A percentile compares a stretch with the other conserved stretches of the same genome.
Conservation (phyloP, 169 alveolate species). For the Eimeria praecox region DNA sequence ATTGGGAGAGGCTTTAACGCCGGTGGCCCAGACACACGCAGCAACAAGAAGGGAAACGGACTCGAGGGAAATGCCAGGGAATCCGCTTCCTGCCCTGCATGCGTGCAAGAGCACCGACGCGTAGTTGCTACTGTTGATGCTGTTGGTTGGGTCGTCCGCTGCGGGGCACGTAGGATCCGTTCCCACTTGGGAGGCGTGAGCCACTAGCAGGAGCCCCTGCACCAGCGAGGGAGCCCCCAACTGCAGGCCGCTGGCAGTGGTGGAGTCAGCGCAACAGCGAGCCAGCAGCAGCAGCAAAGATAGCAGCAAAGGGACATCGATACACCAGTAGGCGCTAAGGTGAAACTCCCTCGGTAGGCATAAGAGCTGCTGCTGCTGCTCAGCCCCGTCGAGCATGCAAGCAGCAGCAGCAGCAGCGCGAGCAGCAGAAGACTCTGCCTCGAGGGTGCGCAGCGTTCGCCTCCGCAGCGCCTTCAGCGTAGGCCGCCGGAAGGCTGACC, state of each 20-base stretch:
- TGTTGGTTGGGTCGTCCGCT: neutral
- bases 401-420: constrained; percentile 40
- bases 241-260: constrained; percentile 73
- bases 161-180: constrained; percentile 69
- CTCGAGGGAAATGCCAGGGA: constrained; percentile 62
- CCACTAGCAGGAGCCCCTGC: constrained; percentile 77
- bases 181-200: constrained; percentile 75
- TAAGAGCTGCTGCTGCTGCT: constrained; percentile 20
- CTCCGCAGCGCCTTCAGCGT: constrained; percentile 56
- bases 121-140: neutral
- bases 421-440: constrained; percentile 4
- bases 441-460: constrained; percentile 60
- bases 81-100: constrained; percentile 62
- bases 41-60: constrained; percentile 76
- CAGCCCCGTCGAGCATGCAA: neutral
- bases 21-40: constrained; percentile 72
- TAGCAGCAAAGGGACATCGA: constrained; percentile 76
- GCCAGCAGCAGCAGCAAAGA: constrained; percentile 77
- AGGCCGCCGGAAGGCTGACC: constrained; percentile 37
- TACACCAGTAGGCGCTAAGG: constrained; percentile 74
- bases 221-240: constrained; percentile 76
- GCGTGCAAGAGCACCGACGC: constrained; percentile 43
- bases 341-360: constrained; percentile 70
- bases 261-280: constrained; percentile 68
- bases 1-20: neutral